Base-by-base conservation (phyloP, 2,329 filamentous ascomycete genomes). In the Botrytis cinerea region DNA sequence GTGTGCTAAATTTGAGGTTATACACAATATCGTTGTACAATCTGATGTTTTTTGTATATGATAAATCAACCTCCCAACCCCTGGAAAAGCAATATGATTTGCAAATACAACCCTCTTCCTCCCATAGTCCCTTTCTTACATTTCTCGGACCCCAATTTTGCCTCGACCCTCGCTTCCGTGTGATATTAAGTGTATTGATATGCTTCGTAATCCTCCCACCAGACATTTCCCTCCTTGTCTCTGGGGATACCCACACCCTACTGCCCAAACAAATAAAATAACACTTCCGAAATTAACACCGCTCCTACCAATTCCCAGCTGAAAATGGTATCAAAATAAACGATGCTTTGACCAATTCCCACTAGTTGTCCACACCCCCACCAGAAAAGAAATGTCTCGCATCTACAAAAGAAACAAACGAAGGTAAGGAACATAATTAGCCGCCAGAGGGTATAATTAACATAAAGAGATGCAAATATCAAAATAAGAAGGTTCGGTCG, bases 21-120 rank as follows among this genome's bases (percentile, higher is more conserved):
- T 72, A 74, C 62, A 72, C 70, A 67, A 67, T 72, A 51, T 63
- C 62, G 38, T 74, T 69, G 67, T 74, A 73, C 70, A 76, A 70
- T 75, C 59, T 75, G 72, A 46, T 54, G n/a, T 25, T 68, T 74
- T 72, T 74, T 74, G 69, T 75, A 60, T 72, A 70, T 63, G 68
- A 54, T 62, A 59, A 28, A 38, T 28, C 40, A 54, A 51, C 62
- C 20, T 40, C 70, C n/a, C 20, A 10, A 51, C 35, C 59, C 59
- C 63, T n/a, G 32, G 20, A 63, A 48, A 73, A 54, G 70, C 28
- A 72, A 66, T 40, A n/a, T 64, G 32, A 16, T 64, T 60, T 64
- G 70, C 32, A 28, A 57, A 67, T 60, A 67, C 61, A 72, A 38
- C 38, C 48, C 22, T 59, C 32, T 67, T 28, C 48, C 28, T 22